Evolutionary conservation across 1,139 yeast species (phyloP), one percentile per base, ranked within the genome.

Genomic region (Lodderomyces metapsilosis): DNA sequence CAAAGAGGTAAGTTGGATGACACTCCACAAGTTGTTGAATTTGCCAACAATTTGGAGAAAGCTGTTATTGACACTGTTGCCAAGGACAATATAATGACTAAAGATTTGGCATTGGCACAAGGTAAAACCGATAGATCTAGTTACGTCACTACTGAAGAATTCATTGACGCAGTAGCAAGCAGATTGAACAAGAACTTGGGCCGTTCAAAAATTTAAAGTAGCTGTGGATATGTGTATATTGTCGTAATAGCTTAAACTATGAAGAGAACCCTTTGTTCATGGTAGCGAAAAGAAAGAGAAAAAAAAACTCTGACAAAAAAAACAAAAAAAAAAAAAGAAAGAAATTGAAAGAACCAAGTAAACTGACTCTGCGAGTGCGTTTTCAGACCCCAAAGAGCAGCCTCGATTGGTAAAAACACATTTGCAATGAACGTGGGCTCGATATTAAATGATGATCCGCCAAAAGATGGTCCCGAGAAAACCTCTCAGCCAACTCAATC

Each of bases 71-170:
- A 88, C 57, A 88, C 97, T 34, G 98, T 91, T 40, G 80, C 82
- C 44, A 73, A 74, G 41, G 97, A 89, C 58, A 86, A 87, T 44
- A 82, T 83, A 59, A 89, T 91, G 97, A 91, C 98, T 60, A 91
- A 91, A 74, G 98, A 91, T 63, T 78, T 91, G 62, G 96, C 97
- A 11, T 76, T 91, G 52, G 84, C 95, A 43, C 78, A 82, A 56
- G 96, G 96, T 51, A 84, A 82, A 70, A 85, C 94, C 48, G 88
- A 84, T 53, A 80, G 95, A 62, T 66, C 78, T 22, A 64, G 84
- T 28, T 91, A 86, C 54, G 97, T 88, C 36, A 84, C 92, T 44
- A 91, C 97, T 44, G 89, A 85, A 62, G 96, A 88, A 66, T 91
- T 88, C 66, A 78, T 91, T 53, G 92, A 86, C 53, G 88, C 88